Conservation (phyloP, 257 asterid genomes). For the Scutellaria minor region DNA sequence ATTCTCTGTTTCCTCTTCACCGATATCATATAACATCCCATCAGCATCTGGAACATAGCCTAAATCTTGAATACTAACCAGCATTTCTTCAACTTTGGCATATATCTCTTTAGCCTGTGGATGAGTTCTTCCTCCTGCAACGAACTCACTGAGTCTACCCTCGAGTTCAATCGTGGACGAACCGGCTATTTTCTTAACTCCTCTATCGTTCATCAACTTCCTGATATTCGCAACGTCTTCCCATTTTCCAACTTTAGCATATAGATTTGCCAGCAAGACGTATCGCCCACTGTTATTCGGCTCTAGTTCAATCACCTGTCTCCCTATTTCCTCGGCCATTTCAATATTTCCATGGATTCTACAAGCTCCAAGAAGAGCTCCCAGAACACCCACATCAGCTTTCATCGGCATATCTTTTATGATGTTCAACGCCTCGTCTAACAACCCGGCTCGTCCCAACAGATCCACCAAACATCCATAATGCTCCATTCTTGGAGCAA, state of each 20-base stretch:
- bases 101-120: conserved; percentile 67
- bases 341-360: conserved; percentile 68
- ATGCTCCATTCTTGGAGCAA: conserved; percentile 82
- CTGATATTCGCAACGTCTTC: conserved; percentile 73
- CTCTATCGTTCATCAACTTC: conserved; percentile 84
- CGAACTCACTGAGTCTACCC: conserved; percentile 63
- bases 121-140: conserved; percentile 81
- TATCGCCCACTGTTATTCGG: conserved; percentile 85
- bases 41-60: conserved; percentile 67
- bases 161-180: conserved; percentile 62
- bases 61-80: conserved; percentile 48
- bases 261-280: conserved; percentile 72
- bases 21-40: conserved; percentile 44
- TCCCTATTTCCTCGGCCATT: conserved; percentile 74
- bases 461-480: conserved; percentile 89
- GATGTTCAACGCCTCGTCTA: conserved; percentile 65
- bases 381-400: conserved; percentile 73
- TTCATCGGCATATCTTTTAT: conserved; percentile 69
- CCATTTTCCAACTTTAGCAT: conserved; percentile 73
- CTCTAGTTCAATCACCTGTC: conserved; percentile 66
- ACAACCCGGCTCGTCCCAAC: conserved; percentile 83
- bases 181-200: conserved; percentile 79
- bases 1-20: conserved; percentile 75
- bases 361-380: conserved; percentile 92
- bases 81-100: conserved; percentile 62